A percentile compares a stretch with the other conserved stretches of the same genome.
Evolutionary conservation across 1,284 basidiomycete species (phyloP).

Genomic region (Rhodotorula sp.): DNA sequence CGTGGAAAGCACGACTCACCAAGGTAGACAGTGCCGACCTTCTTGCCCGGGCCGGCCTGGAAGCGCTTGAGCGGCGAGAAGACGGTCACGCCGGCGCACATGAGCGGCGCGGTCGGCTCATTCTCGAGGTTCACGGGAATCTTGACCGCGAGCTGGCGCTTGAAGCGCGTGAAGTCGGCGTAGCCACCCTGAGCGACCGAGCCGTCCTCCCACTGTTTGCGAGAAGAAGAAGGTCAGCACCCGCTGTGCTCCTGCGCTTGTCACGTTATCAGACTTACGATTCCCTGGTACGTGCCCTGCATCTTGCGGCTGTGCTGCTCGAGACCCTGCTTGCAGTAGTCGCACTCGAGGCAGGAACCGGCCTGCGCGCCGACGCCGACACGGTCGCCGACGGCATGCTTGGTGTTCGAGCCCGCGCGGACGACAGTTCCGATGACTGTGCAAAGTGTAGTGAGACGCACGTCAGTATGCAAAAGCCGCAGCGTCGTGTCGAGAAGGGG

Average conservation of each 20-base stretch:
- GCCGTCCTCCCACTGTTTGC: constrained; percentile 19
- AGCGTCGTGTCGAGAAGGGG: neutral
- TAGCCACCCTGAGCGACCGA: constrained; percentile 64
- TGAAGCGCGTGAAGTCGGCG: constrained; percentile 61
- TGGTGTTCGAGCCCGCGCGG: constrained; percentile 53
- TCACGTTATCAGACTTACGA: neutral
- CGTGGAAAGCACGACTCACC: no score
- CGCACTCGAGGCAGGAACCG: constrained; percentile 52
- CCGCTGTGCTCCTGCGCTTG: no score
- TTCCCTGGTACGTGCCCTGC: constrained; percentile 8
- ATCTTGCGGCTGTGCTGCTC: constrained; percentile 52
- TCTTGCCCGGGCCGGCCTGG: constrained; percentile 55
- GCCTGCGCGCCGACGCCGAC: constrained; percentile 58
- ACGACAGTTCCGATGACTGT: constrained; percentile 52
- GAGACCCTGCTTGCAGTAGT: constrained; percentile 51
- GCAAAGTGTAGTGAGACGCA: neutral
- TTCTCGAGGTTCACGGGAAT: constrained; percentile 64
- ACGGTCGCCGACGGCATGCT: constrained; percentile 53
- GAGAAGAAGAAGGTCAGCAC: no score
- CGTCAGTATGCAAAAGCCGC: neutral
- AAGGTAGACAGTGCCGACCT: constrained; percentile 46
- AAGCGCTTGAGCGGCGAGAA: constrained; percentile 55
- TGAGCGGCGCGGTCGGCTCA: constrained; percentile 54
- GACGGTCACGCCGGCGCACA: constrained; percentile 55
- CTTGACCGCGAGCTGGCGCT: constrained; percentile 66